Base-by-base conservation (phyloP, 495 filamentous ascomycete species). In the Alectoria sarmentosa region DNA sequence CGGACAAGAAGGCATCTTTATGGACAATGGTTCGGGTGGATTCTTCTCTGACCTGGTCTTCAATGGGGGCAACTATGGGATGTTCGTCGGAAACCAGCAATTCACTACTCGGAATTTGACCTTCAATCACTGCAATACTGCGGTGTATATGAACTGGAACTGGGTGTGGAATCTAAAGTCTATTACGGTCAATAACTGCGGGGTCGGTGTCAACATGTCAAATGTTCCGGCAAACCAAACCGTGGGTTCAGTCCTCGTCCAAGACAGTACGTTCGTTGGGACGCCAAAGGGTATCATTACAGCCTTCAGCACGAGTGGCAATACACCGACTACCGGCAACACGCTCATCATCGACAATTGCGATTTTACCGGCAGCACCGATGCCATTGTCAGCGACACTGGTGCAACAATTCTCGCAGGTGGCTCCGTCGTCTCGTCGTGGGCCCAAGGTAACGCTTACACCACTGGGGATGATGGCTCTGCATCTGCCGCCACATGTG, bases 131-230 rank as follows among this genome's bases (percentile, higher is more conserved):
- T 94, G 90, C 77, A 81, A 91, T 70, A 96, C 92, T 30, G 91
- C 90, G 60, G 86, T 96, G 65, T 94, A 83, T 78, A 90, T 92
- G 89, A 92, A 93, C 80, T 96, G 91, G 92, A 88, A 92, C 76
- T 96, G 91, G 93, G 84, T 87, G 13, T 98, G 91, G 89, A 87
- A 85, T 61, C 85, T 94, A 77, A 91, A 95, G 73, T 88, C 84
- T 26, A 70, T 96, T 54, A 82, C n/a, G 23, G 89, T 98, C 79
- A 88, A 90, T 74, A 88, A 90, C 76, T 92, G 90, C 75, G 76
- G 78, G 15, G 77, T 93, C 66, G 90, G 89, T 57, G 81, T 96
- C 62, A 90, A 96, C 72, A 91, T 97, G 84, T 83, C 89, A 32
- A 86, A 84, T 62, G 82, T 83, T 39, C 77, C 73, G n/a, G 69